These are phyloP conservation scores for Paxillus involutus DNA, from an alignment of 768 basidiomycete genomes.

Conservation along the genomic window DNA sequence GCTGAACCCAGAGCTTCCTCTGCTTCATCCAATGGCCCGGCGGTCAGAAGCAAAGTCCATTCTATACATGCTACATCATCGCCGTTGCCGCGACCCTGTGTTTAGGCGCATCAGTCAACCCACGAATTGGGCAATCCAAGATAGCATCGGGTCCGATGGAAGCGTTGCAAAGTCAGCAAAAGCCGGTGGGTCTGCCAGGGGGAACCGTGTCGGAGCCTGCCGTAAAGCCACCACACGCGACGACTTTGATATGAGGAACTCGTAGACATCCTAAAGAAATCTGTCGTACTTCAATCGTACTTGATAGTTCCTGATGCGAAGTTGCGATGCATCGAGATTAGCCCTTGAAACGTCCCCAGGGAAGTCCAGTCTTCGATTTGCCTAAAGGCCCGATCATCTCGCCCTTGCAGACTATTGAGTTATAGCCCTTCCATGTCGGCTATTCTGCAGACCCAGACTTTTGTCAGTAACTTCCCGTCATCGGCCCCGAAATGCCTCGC, in stretches of 20 bases:
- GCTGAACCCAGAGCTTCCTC: conserved; percentile 11
- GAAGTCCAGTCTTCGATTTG: conserved; percentile 10
- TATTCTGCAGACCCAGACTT: too few relatives aligned
- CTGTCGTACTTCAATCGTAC: conserved; percentile 7
- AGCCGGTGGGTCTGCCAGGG: neutral
- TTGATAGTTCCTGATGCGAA: conserved; percentile 24
- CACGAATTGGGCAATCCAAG: neutral
- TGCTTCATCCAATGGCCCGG: conserved; percentile 13
- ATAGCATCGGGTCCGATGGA: neutral
- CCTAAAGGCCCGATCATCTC: conserved; percentile 15
- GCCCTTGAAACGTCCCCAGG: conserved; percentile 13
- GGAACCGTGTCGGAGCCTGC: neutral
- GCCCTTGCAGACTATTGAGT: neutral
- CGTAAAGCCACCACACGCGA: neutral
- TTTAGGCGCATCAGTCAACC: neutral
- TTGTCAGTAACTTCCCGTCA: too few relatives aligned
- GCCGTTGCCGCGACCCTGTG: neutral
- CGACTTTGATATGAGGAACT: neutral
- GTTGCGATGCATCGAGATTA: conserved; percentile 15
- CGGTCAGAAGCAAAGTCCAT: conserved; percentile 3
- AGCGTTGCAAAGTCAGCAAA: too few relatives aligned
- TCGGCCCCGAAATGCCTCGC: too few relatives aligned
- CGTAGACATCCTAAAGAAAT: conserved; percentile 6
- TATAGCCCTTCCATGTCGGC: neutral
- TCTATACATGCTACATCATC: neutral